Conservation (phyloP, 768 basidiomycete species). For the Cubamyces lactineus region DNA sequence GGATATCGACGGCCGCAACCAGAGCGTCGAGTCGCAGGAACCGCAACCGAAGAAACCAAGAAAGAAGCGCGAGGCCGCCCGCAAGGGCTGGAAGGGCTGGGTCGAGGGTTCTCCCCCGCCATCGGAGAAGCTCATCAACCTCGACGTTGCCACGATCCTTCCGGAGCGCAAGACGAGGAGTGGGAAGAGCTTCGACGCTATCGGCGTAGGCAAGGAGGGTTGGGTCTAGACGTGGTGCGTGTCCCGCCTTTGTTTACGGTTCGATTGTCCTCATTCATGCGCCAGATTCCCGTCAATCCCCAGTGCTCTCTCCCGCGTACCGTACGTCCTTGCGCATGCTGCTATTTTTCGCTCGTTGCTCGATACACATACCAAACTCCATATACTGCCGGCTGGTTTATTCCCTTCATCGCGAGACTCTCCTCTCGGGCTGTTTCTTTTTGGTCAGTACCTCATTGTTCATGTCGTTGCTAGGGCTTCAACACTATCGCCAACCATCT, state of each 20-base stretch:
- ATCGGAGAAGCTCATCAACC: slow-evolving; percentile 79
- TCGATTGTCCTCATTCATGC: slow-evolving; percentile 45
- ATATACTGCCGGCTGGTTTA: slow-evolving; percentile 19
- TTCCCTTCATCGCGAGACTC: slow-evolving; percentile 15
- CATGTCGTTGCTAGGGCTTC: slow-evolving; percentile 18
- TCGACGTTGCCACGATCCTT: slow-evolving; percentile 71
- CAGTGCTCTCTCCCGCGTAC: slow-evolving; percentile 14
- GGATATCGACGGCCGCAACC: slow-evolving; percentile 34
- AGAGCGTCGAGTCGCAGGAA: slow-evolving; percentile 30
- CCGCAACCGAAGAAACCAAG: slow-evolving; percentile 34
- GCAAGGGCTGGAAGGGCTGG: slow-evolving; percentile 92
- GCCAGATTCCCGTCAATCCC: neutral
- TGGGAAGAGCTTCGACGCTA: slow-evolving; percentile 84
- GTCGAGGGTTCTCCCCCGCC: slow-evolving; percentile 84
- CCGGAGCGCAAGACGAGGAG: slow-evolving; percentile 80
- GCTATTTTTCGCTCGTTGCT: slow-evolving; percentile 1
- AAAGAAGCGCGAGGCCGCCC: slow-evolving; percentile 64
- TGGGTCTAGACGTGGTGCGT: slow-evolving; percentile 60
- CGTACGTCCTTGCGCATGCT: slow-evolving; percentile 9
- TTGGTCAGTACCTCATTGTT: slow-evolving; percentile 17
- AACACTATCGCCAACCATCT: slow-evolving; percentile 11
- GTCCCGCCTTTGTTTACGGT: slow-evolving; percentile 48
- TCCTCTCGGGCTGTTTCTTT: slow-evolving; percentile 17
- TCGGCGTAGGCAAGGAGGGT: slow-evolving; percentile 73
- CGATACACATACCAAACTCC: slow-evolving; percentile 18